Conservation (phyloP, 2,329 filamentous ascomycete species). For the Alternaria incomplexa region DNA sequence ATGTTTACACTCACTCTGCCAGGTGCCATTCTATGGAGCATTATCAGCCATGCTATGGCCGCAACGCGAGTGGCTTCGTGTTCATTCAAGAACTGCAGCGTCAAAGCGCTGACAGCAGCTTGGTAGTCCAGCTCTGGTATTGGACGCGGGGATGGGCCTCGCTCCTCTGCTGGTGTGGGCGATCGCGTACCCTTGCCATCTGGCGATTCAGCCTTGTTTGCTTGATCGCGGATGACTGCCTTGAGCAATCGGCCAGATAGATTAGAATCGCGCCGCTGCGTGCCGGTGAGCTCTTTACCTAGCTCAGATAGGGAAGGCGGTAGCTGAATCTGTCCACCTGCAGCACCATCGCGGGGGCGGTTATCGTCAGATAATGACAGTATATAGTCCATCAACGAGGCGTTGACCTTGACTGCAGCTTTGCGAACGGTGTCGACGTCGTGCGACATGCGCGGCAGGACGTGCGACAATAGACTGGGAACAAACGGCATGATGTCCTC, state of each 20-base stretch:
- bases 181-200: constrained; percentile 42
- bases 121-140: constrained; percentile 87
- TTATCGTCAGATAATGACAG: constrained; percentile 78
- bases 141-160: constrained; percentile 51
- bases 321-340: constrained; percentile 52
- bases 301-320: constrained; percentile 48
- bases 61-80: constrained; percentile 95
- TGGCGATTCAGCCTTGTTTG: constrained; percentile 32
- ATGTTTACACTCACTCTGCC: constrained; percentile 67
- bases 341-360: constrained; percentile 49
- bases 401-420: constrained; percentile 88
- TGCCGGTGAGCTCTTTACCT: constrained; percentile 51
- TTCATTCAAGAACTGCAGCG: constrained; percentile 91
- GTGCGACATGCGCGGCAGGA: constrained; percentile 92
- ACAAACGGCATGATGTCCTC: constrained; percentile 96
- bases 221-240: constrained; percentile 43
- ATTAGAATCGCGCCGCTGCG: constrained; percentile 48
- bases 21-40: constrained; percentile 95
- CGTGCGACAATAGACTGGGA: constrained; percentile 86
- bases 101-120: constrained; percentile 90
- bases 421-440: constrained; percentile 87
- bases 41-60: constrained; percentile 93
- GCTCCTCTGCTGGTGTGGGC: constrained; percentile 54
- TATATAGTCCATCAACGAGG: constrained; percentile 90
- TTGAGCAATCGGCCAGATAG: constrained; percentile 44